Evolutionary conservation across 139 green algal species (phyloP).

Genomic region (Chlamydomonas sp.): DNA sequence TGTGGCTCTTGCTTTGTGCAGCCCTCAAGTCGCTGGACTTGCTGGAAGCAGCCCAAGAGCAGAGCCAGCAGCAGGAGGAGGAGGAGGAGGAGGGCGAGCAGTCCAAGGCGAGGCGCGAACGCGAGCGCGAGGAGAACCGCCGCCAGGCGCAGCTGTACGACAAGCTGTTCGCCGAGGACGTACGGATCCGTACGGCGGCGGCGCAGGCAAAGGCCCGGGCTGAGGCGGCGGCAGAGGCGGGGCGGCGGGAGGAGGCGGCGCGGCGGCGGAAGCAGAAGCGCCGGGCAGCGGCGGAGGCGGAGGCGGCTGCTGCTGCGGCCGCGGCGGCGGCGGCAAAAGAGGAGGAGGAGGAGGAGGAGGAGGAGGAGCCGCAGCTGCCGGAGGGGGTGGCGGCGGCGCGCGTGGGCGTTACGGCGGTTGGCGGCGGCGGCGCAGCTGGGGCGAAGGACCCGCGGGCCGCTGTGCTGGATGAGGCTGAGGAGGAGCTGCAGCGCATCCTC

Average conservation of each 20-base stretch:
- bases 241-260: no score
- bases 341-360: constrained; percentile 1
- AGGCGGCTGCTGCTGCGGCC: not conserved
- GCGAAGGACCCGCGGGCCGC: not conserved
- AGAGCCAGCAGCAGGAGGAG: not conserved
- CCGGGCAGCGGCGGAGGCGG: not conserved
- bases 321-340: not conserved
- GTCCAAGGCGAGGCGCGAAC: not conserved
- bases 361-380: not conserved
- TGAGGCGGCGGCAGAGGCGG: not conserved
- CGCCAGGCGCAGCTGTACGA: not conserved
- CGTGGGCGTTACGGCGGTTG: not conserved
- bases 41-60: not conserved
- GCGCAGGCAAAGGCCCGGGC: not conserved
- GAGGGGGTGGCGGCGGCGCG: not conserved
- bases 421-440: not conserved
- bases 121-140: no score
- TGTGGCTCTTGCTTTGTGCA: not conserved
- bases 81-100: not conserved
- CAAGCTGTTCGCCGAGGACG: not conserved
- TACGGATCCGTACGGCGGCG: not conserved
- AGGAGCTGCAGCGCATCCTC: not conserved
- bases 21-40: not conserved
- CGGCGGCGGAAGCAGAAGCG: no score
- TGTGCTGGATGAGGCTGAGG: not conserved